Evolutionary conservation across 148 eudicot species (phyloP).

Genomic region (Nyssa sinensis): DNA sequence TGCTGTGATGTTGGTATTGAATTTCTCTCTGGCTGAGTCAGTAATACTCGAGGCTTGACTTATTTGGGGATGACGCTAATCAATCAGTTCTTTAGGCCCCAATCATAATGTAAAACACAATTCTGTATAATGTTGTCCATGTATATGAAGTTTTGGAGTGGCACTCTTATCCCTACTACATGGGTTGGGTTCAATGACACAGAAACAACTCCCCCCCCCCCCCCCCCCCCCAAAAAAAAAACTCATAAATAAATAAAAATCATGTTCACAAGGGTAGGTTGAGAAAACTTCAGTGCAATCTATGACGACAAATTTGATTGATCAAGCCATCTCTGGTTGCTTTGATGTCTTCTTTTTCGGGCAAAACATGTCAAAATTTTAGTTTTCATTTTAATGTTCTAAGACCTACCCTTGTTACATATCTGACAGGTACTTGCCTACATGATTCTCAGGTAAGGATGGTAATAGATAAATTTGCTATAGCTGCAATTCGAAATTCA

Average conservation of each 20-base stretch:
- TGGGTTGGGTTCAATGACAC: too few species aligned
- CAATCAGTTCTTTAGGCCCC: slow-evolving; percentile 2
- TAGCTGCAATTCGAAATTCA: slow-evolving; percentile 57
- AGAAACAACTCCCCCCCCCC: too few species aligned
- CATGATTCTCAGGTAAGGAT: slow-evolving; percentile 58
- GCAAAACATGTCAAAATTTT: not conserved
- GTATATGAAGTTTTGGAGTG: not conserved
- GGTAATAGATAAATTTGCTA: slow-evolving; percentile 82
- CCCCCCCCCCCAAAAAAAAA: too few species aligned
- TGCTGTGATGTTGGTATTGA: slow-evolving; percentile 63
- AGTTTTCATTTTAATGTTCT: not conserved
- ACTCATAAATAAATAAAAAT: too few species aligned
- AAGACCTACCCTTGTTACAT: not conserved
- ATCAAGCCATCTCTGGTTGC: not conserved
- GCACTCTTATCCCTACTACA: not conserved
- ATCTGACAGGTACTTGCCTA: slow-evolving; percentile 2
- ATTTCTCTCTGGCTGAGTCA: not conserved
- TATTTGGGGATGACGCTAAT: not conserved
- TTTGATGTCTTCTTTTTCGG: not conserved
- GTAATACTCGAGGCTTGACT: not conserved
- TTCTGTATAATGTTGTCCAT: not conserved
- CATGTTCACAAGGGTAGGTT: not conserved
- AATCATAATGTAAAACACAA: not conserved
- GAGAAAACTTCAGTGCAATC: not conserved
- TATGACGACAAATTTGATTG: not conserved